These are phyloP conservation scores for Globisporangium polare DNA, from an alignment of 352 stramenopile genomes.

Conservation along the genomic window DNA sequence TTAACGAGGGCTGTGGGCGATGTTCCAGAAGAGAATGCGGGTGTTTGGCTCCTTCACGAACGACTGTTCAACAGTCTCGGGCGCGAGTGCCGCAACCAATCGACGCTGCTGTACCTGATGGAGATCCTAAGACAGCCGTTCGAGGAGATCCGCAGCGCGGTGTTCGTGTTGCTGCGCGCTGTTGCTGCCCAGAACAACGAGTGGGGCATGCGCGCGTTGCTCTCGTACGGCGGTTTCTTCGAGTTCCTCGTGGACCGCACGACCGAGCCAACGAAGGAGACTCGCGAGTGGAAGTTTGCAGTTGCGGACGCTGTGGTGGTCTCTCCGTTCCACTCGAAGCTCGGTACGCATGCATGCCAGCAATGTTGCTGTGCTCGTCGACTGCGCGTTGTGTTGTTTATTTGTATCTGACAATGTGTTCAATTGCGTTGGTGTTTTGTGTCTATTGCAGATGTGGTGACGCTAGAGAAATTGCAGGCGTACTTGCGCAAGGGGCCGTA, in stretches of 20 bases:
- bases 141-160: slow-evolving; percentile 68
- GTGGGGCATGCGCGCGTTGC: slow-evolving; percentile 62
- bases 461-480: slow-evolving; percentile 48
- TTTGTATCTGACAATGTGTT: neutral
- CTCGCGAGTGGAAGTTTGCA: slow-evolving; percentile 87
- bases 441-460: slow-evolving; percentile 31
- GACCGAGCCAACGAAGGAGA: slow-evolving; percentile 81
- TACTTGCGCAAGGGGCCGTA: slow-evolving; percentile 67
- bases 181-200: slow-evolving; percentile 77
- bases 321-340: slow-evolving; percentile 54
- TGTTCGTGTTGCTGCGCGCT: slow-evolving; percentile 74
- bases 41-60: slow-evolving; percentile 63
- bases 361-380: neutral
- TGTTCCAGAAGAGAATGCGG: slow-evolving; percentile 51
- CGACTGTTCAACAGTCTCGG: slow-evolving; percentile 65
- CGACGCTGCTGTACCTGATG: slow-evolving; percentile 70
- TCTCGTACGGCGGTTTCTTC: slow-evolving; percentile 79
- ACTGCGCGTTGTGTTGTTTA: neutral
- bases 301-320: slow-evolving; percentile 72
- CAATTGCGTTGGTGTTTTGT: neutral
- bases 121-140: slow-evolving; percentile 79
- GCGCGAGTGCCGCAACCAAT: slow-evolving; percentile 39
- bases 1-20: slow-evolving; percentile 28
- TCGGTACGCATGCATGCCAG: slow-evolving; percentile 33
- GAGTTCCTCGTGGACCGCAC: slow-evolving; percentile 80